Base-by-base conservation (phyloP, 305 asterid species). In the Fraxinus velutina region DNA sequence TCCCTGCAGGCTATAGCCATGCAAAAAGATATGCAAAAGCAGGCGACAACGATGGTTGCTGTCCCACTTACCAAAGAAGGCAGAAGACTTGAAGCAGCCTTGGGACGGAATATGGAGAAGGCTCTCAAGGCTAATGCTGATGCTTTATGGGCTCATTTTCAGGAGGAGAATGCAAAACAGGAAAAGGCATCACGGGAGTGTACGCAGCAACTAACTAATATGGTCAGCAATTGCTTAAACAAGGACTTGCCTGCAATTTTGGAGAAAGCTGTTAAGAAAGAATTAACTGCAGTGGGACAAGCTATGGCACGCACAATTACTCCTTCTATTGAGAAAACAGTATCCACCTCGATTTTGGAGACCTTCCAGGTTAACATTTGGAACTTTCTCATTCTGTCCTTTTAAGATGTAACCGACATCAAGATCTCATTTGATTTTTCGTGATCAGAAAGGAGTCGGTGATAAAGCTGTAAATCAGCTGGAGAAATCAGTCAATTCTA, bases 1-100 rank as follows among this genome's bases (percentile, higher is more conserved):
- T 68, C 24, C 22, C 80, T 82, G 81, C 91, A 94, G 98, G 86
- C 92, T 74, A 79, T 87, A 83, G 50, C 80, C 36, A 76, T 82
- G 90, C 97, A 94, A 90, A 93, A 91, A 64, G 98, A 94, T 79
- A 85, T 86, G 84, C 97, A 90, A 83, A 94, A 92, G 90, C 98
- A 93, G 89, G 87, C 92, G 92, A 84, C 88, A 72, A 44, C 74
- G 88, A 83, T 81, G 82, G 90, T 87, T 83, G 84, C 95, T 75
- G 90, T 50, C 39, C 92, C 97, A 78, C 89, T 93, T 50, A 83
- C 92, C 66, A 94, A 90, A 90, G 98, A 94, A 89, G 91, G 97
- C 72, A 93, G 87, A 89, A 87, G 95, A 82, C 91, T 93, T 42
- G 98, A 94, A 87, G 90, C 91, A 75, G 89, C 95, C 72, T 79